phyloP scores from a whole-genome alignment of 202 grass and related monocot genomes.

The Setaria italica region DNA sequence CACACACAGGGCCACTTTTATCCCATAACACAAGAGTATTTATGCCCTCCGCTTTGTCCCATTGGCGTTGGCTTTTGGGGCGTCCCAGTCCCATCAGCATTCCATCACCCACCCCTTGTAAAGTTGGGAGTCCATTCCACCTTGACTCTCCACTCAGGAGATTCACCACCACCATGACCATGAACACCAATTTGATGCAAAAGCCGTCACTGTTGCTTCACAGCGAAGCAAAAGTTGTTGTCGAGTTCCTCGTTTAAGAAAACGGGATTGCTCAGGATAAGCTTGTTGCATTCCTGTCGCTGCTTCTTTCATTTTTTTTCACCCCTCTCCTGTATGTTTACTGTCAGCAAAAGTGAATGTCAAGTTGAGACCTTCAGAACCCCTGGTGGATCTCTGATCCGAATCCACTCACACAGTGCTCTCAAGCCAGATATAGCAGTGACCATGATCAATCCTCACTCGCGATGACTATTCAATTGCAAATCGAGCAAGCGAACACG shows the following conservation, averaged over 20 bases:
- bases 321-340: background rate
- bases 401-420: background rate
- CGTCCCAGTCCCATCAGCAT: conserved; percentile 56
- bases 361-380: background rate
- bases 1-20: conserved; percentile 23
- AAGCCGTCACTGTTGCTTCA: conserved; percentile 56
- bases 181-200: conserved; percentile 25
- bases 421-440: background rate
- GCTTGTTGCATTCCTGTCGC: conserved; percentile 22
- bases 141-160: conserved; percentile 64
- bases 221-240: conserved; percentile 46
- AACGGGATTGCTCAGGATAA: conserved; percentile 35
- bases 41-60: conserved; percentile 44
- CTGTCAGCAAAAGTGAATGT: conserved; percentile 28
- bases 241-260: conserved; percentile 27
- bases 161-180: conserved; percentile 42
- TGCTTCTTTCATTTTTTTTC: background rate
- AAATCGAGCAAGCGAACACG: background rate
- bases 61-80: conserved; percentile 16
- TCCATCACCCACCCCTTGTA: conserved; percentile 34
- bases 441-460: too few species aligned
- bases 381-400: background rate
- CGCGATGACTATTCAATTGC: too few species aligned
- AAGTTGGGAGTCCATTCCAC: conserved; percentile 48
- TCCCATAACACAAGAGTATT: conserved; percentile 42